Conservation (phyloP, 306 rosid species). For the Castanospermum australe region DNA sequence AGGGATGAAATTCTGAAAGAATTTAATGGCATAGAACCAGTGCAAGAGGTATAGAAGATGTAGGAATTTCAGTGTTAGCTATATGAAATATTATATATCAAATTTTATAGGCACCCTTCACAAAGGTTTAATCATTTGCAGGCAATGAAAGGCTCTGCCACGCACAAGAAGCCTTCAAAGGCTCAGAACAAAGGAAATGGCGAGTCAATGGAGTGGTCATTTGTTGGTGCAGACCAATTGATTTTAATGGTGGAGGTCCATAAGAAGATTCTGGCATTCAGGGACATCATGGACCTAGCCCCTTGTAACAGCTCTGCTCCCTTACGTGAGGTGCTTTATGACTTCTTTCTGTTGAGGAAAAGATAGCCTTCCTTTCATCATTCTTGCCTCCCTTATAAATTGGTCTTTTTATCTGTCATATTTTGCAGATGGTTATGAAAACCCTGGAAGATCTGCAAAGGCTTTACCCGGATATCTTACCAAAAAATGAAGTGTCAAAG, state of each 20-base stretch:
- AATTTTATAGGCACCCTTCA: not conserved
- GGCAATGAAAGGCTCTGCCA: constrained; percentile 31
- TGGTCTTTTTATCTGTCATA: not conserved
- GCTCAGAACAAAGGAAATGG: constrained; percentile 20
- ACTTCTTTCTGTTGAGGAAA: not conserved
- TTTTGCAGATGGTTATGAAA: constrained; percentile 51
- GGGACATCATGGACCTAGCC: constrained; percentile 63
- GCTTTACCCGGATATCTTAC: constrained; percentile 46
- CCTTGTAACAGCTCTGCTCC: constrained; percentile 50
- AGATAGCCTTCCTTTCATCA: not conserved
- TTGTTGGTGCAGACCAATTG: constrained; percentile 34
- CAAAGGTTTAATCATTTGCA: not conserved
- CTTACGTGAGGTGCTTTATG: constrained; percentile 45
- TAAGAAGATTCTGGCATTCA: constrained; percentile 47
- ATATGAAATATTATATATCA: not conserved
- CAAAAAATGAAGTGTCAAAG: constrained; percentile 33
- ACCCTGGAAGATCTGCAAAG: constrained; percentile 56
- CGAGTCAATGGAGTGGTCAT: constrained; percentile 22
- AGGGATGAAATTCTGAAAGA: not conserved
- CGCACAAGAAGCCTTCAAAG: constrained; percentile 28
- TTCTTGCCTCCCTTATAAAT: not conserved
- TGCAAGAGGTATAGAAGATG: not conserved
- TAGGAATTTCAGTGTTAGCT: not conserved
- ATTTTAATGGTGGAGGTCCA: constrained; percentile 44
- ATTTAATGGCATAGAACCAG: not conserved